These are phyloP conservation scores for Ascochyta lentis DNA, from an alignment of 2,329 filamentous ascomycete species.

Conservation along the genomic window DNA sequence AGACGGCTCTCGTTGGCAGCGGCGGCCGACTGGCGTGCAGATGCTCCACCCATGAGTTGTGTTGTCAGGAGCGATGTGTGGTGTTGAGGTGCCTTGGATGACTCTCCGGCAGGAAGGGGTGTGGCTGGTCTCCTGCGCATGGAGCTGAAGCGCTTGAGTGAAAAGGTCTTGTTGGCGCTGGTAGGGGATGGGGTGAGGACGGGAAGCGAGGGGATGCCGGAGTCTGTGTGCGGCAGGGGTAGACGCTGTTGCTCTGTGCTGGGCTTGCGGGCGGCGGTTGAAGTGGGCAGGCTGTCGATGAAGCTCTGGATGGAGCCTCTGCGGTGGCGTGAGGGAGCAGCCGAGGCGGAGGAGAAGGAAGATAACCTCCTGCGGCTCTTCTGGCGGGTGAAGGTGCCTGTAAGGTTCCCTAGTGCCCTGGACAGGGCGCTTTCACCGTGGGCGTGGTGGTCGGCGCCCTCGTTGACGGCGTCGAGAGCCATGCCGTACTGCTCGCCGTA, in stretches of 20 bases:
- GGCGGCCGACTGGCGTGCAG: slow-evolving; percentile 45
- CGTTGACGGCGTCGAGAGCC: slow-evolving; percentile 40
- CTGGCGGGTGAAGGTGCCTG: slow-evolving; percentile 40
- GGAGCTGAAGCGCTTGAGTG: slow-evolving; percentile 40
- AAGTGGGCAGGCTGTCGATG: slow-evolving; percentile 30
- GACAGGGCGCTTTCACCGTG: slow-evolving; percentile 39
- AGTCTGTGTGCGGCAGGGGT: slow-evolving; percentile 44
- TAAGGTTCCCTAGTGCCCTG: slow-evolving; percentile 38
- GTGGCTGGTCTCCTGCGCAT: slow-evolving; percentile 41
- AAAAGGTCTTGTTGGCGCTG: slow-evolving; percentile 31
- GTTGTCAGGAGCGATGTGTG: slow-evolving; percentile 18
- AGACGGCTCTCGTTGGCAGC: slow-evolving; percentile 45
- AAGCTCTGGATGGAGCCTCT: slow-evolving; percentile 40
- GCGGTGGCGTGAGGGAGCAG: slow-evolving; percentile 27
- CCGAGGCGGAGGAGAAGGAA: slow-evolving; percentile 37
- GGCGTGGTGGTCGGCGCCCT: slow-evolving; percentile 30
- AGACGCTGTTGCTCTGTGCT: slow-evolving; percentile 32
- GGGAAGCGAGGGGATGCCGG: slow-evolving; percentile 33
- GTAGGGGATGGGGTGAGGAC: slow-evolving; percentile 16
- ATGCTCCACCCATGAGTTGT: slow-evolving; percentile 33
- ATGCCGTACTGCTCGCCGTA: slow-evolving; percentile 33
- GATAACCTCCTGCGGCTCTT: slow-evolving; percentile 45
- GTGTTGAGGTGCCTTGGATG: slow-evolving; percentile 10
- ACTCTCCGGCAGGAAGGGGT: slow-evolving; percentile 36
- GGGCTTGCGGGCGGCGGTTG: slow-evolving; percentile 26